A percentile compares a stretch with the other conserved stretches of the same genome.
Evolutionary conservation across 495 filamentous ascomycete species (phyloP).

Genomic region (Aspergillus homomorphus): DNA sequence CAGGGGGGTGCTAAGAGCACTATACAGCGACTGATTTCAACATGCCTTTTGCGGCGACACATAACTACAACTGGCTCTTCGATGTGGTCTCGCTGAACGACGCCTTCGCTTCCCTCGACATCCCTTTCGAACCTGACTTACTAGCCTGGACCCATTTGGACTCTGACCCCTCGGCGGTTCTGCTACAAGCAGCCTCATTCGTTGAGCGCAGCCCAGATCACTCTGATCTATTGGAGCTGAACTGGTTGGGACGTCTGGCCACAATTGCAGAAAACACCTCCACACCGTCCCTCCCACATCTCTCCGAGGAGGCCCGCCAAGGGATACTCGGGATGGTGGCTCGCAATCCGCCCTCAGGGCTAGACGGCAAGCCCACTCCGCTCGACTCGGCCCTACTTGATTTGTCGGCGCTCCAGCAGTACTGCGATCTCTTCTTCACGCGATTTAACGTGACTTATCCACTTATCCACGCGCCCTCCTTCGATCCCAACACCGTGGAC

Average conservation of each 20-base stretch:
- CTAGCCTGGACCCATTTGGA: constrained; percentile 7
- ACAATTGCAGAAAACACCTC: constrained; percentile 13
- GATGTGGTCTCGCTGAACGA: constrained; percentile 39
- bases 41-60: constrained; percentile 53
- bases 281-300: constrained; percentile 16
- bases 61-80: constrained; percentile 58
- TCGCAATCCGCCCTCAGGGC: constrained; percentile 35
- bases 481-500: constrained; percentile 44
- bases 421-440: constrained; percentile 53
- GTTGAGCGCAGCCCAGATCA: constrained; percentile 12
- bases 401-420: constrained; percentile 44
- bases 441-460: constrained; percentile 56
- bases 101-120: constrained; percentile 33
- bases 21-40: constrained; percentile 52
- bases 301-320: constrained; percentile 34
- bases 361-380: constrained; percentile 39
- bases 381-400: constrained; percentile 47
- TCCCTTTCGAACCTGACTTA: constrained; percentile 27
- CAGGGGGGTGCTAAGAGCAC: background rate
- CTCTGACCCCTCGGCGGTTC: constrained; percentile 15
- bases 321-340: constrained; percentile 44
- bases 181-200: constrained; percentile 18
- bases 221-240: constrained; percentile 23
- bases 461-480: constrained; percentile 51
- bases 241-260: constrained; percentile 32